Evolutionary conservation across 768 basidiomycete species (phyloP).

Genomic region (Psilocybe sp.): DNA sequence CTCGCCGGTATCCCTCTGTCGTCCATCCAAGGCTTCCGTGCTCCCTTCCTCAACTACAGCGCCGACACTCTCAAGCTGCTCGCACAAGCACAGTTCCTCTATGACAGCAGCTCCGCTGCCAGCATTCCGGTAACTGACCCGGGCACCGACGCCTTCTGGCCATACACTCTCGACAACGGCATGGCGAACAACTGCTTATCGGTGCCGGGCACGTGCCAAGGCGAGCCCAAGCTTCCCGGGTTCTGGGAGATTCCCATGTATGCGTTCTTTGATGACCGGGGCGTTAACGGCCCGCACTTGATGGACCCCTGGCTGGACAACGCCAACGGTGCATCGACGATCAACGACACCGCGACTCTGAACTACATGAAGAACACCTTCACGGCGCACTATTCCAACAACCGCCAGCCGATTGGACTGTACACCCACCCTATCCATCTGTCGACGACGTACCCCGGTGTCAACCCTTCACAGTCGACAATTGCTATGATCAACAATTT

Average conservation of each 20-base stretch:
- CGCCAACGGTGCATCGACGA: conserved; percentile 46
- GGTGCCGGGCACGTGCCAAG: conserved; percentile 56
- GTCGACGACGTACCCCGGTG: conserved; percentile 60
- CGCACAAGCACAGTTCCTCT: conserved; percentile 56
- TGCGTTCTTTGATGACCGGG: conserved; percentile 63
- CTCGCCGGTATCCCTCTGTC: conserved; percentile 72
- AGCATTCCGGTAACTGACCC: conserved; percentile 65
- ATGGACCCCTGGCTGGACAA: conserved; percentile 84
- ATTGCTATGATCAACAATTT: conserved; percentile 78
- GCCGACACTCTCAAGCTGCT: conserved; percentile 60
- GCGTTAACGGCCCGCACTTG: conserved; percentile 56
- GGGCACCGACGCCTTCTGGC: conserved; percentile 77
- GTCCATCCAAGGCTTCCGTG: conserved; percentile 69
- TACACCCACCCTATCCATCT: conserved; percentile 83
- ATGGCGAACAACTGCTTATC: conserved; percentile 74
- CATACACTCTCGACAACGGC: conserved; percentile 78
- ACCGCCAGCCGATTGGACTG: conserved; percentile 76
- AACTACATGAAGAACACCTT: conserved; percentile 75
- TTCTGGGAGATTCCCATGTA: conserved; percentile 90
- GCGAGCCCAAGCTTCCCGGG: conserved; percentile 68
- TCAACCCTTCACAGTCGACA: conserved; percentile 44
- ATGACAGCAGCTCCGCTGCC: conserved; percentile 64
- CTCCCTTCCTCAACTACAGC: conserved; percentile 70
- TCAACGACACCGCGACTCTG: conserved; percentile 63
- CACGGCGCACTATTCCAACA: conserved; percentile 68